Conservation (phyloP, 495 filamentous ascomycete genomes). For the Daldinia grandis region DNA sequence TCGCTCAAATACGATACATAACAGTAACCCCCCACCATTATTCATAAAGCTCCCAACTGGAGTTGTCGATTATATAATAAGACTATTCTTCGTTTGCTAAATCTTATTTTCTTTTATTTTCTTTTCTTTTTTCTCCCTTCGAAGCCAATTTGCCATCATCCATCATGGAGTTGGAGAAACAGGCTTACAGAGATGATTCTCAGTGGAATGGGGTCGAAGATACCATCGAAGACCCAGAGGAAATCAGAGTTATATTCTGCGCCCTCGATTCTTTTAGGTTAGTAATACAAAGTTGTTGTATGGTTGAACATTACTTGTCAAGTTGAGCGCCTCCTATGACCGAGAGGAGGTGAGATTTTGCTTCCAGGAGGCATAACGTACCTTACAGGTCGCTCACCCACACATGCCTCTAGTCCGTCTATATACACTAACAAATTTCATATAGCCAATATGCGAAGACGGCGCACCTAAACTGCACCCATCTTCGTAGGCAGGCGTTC, state of each 20-base stretch:
- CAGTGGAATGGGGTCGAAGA: slow-evolving; percentile 68
- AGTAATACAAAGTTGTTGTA: slow-evolving; percentile 51
- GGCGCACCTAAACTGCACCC: slow-evolving; percentile 87
- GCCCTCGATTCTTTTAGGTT: slow-evolving; percentile 88
- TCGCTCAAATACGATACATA: slow-evolving; percentile 2
- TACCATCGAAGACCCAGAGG: slow-evolving; percentile 74
- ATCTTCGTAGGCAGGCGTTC: slow-evolving; percentile 87
- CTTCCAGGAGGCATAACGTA: slow-evolving; percentile 29
- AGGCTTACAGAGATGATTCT: slow-evolving; percentile 38
- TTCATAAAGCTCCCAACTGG: not conserved
- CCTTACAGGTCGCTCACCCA: slow-evolving; percentile 18
- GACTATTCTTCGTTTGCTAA: slow-evolving; percentile 3
- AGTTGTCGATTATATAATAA: not conserved
- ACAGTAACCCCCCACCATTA: not conserved
- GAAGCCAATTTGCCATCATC: slow-evolving; percentile 13
- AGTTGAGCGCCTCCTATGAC: slow-evolving; percentile 17
- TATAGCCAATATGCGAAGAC: slow-evolving; percentile 80
- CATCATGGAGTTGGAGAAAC: slow-evolving; percentile 27
- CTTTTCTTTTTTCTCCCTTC: not conserved
- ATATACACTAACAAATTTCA: slow-evolving; percentile 19
- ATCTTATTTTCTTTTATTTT: not conserved
- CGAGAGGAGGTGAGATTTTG: slow-evolving; percentile 34
- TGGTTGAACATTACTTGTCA: slow-evolving; percentile 10
- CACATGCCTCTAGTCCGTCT: slow-evolving; percentile 7
- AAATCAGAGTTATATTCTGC: slow-evolving; percentile 76